Conservation (phyloP, 805 yeast species). For the Candida ficus region DNA sequence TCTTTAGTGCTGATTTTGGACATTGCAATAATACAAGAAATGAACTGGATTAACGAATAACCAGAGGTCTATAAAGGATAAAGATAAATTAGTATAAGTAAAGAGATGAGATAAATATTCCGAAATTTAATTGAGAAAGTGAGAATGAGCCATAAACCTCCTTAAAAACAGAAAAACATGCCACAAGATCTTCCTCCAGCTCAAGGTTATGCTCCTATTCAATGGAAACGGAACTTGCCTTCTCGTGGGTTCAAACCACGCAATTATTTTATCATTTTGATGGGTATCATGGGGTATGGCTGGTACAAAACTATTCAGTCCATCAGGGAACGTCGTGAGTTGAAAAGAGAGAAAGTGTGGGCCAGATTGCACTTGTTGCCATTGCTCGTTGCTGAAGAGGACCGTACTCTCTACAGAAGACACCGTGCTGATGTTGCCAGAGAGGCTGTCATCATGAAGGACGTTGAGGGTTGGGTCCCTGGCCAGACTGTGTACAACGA, state of each 20-base stretch:
- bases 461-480: conserved; percentile 58
- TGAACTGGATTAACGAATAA: no score
- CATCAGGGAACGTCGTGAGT: conserved; percentile 70
- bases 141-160: no score
- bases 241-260: conserved; percentile 80
- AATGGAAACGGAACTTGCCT: conserved; percentile 86
- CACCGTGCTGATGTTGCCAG: conserved; percentile 57
- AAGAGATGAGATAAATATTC: no score
- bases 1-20: conserved; percentile 44
- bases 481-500: conserved; percentile 42
- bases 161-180: conserved; percentile 5
- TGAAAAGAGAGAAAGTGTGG: conserved; percentile 73
- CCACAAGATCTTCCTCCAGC: conserved; percentile 82
- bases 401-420: conserved; percentile 72
- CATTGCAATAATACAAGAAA: no score
- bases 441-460: conserved; percentile 64
- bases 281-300: conserved; percentile 65
- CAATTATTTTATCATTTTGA: conserved; percentile 59
- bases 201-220: conserved; percentile 81
- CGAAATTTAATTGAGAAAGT: no score
- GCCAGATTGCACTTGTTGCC: conserved; percentile 70
- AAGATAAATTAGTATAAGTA: neutral
- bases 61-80: neutral
- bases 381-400: conserved; percentile 74
- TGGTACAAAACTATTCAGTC: conserved; percentile 62